Base-by-base conservation (phyloP, 2,329 filamentous ascomycete species). In the Colletotrichum sp. region DNA sequence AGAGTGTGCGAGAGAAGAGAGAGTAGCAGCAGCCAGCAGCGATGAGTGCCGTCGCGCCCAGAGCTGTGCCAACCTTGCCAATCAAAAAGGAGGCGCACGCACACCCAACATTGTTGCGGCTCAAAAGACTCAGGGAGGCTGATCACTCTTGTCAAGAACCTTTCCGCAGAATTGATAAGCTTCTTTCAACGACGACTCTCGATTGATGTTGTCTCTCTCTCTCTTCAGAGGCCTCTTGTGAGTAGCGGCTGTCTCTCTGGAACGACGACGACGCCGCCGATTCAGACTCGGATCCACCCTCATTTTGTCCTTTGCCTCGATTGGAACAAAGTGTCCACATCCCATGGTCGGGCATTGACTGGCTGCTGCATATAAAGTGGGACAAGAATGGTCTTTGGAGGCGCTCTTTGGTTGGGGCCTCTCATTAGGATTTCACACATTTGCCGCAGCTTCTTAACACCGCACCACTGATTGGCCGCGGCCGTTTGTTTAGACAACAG, bases 141-240 rank as follows among this genome's bases (percentile, higher is more conserved):
- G 62, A 64, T 64, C 62, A 44, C 22, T 64, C n/a, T n/a, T 39
- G 34, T 24, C 24, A 39, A 26, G 59, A 28, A 36, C 9, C 13
- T 60, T 60, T 52, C 24, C 39, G 30, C 15, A 22, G 26, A 9
- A 32, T 16, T 52, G 18, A 44, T 30, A 68, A 64, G 63, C 73
- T 72, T 75, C 73, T 75, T 72, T 72, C 44, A 64, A 75, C 73
- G 63, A 57, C 69, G 63, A 39, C 0, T 32, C 59, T 10, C 8
- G 8, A 34, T n/a, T 34, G 18, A 62, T 62, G 24, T 22, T 62
- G 59, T 32, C 18, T 62, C 18, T 18, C 62, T 24, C 60, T 39
- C 22, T 64, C 10, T 15, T 18, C 16, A 52, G 44, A 52, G 16
- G 60, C 60, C 60, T 34, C 60, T 63, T 52, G 39, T 4, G 26